Evolutionary conservation across 257 asterid species (phyloP).

Genomic region (Penstemon newberryi): DNA sequence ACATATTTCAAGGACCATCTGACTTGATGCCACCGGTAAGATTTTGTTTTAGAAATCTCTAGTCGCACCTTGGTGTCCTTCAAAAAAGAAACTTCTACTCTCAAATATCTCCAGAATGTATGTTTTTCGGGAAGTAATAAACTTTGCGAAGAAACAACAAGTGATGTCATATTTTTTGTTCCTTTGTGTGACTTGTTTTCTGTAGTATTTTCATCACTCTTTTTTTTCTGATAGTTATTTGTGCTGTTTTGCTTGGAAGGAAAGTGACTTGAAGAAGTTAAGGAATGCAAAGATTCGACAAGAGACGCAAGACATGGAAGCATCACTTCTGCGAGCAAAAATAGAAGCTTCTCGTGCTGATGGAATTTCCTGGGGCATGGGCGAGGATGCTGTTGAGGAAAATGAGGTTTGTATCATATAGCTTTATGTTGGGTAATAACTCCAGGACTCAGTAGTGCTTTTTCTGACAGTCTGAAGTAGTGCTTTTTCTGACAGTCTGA

Average conservation of each 20-base stretch:
- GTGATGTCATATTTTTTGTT: constrained; percentile 18
- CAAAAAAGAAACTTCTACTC: not conserved
- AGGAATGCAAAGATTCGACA: constrained; percentile 60
- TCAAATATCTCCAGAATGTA: constrained; percentile 6
- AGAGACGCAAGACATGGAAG: constrained; percentile 89
- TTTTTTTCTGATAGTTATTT: constrained; percentile 15
- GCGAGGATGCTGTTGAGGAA: constrained; percentile 95
- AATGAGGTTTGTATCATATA: constrained; percentile 58
- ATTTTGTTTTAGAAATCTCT: constrained; percentile 15
- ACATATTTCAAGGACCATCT: constrained; percentile 87
- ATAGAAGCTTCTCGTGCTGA: constrained; percentile 83
- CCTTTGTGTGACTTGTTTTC: not conserved
- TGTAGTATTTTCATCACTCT: not conserved
- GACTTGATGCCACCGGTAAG: constrained; percentile 94
- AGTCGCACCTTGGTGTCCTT: not conserved
- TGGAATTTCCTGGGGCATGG: constrained; percentile 98
- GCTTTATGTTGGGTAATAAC: constrained; percentile 15
- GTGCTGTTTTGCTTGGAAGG: constrained; percentile 55
- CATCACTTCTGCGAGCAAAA: constrained; percentile 86
- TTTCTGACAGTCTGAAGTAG: not conserved
- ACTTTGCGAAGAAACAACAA: not conserved
- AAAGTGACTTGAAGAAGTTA: constrained; percentile 72
- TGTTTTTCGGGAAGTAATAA: constrained; percentile 4
- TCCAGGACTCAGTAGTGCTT: constrained; percentile 6
- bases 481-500: too few relatives aligned